A percentile compares a stretch with the other conserved stretches of the same genome.
These are phyloP conservation scores for Polyporus arcularius DNA, from an alignment of 768 basidiomycete species.

Conservation along the genomic window DNA sequence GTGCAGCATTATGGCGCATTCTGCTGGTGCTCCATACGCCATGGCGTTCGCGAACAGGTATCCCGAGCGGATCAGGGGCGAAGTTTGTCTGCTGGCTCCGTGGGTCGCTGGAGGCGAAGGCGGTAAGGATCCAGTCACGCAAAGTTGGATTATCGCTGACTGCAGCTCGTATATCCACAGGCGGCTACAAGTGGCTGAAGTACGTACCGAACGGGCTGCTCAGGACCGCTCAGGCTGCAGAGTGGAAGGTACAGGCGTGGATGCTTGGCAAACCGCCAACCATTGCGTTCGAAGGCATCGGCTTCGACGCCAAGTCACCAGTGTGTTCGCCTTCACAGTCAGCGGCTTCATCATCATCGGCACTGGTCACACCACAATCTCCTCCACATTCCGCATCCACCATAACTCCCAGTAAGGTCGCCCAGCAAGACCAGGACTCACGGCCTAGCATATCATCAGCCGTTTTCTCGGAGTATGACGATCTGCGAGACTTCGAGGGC, in stretches of 20 bases:
- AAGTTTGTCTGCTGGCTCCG: conserved; percentile 87
- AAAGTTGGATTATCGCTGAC: too few relatives aligned
- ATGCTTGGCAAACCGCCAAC: conserved; percentile 95
- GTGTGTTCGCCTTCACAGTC: conserved; percentile 1
- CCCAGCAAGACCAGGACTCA: conserved; percentile 42
- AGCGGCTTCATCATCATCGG: conserved; percentile 13
- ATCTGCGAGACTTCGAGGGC: conserved; percentile 84
- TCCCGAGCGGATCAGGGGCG: conserved; percentile 76
- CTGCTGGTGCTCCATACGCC: conserved; percentile 94
- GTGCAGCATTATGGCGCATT: conserved; percentile 93
- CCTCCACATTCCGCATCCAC: conserved; percentile 12
- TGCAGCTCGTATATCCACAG: conserved; percentile 33
- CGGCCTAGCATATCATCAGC: conserved; percentile 75
- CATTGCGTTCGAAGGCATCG: conserved; percentile 82
- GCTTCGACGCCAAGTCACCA: conserved; percentile 55
- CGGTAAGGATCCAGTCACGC: conserved; percentile 51
- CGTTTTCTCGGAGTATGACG: conserved; percentile 84
- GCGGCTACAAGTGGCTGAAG: conserved; percentile 94
- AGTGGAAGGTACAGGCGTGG: conserved; percentile 97
- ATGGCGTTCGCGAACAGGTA: conserved; percentile 81
- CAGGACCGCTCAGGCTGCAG: conserved; percentile 94
- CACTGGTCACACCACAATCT: conserved; percentile 6
- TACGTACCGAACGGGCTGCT: conserved; percentile 93
- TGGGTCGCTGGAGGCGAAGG: conserved; percentile 94
- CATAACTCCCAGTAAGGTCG: conserved; percentile 19